Conservation (phyloP, 2,329 filamentous ascomycete species). For the Fusarium coffeatum region DNA sequence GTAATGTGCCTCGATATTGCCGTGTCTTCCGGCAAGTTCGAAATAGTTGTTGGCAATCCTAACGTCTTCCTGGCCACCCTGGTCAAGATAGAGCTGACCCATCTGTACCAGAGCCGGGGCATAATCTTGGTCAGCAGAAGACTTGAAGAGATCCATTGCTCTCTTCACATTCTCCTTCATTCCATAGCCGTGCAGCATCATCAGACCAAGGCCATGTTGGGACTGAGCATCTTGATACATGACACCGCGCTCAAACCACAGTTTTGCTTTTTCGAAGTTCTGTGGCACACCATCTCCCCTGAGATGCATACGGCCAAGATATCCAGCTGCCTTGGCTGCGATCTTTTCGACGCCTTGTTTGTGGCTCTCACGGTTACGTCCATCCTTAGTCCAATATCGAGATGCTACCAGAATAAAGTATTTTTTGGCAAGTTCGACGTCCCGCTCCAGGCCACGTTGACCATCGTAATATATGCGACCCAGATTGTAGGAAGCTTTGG, state of each 20-base stretch:
- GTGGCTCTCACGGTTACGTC: conserved; percentile 76
- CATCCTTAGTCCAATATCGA: conserved; percentile 84
- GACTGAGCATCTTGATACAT: conserved; percentile 82
- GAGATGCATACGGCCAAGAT: conserved; percentile 88
- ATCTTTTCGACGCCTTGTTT: conserved; percentile 79
- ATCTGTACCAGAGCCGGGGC: conserved; percentile 84
- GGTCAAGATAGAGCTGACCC: conserved; percentile 86
- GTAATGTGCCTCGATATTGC: conserved; percentile 89
- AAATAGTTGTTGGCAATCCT: conserved; percentile 85
- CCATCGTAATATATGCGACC: conserved; percentile 92
- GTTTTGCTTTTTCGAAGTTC: conserved; percentile 78
- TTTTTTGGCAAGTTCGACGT: conserved; percentile 78
- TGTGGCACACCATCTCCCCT: conserved; percentile 87
- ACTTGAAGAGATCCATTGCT: conserved; percentile 81
- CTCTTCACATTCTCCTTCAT: conserved; percentile 74
- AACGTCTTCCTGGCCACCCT: conserved; percentile 77
- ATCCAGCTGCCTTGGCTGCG: conserved; percentile 86
- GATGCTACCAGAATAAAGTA: conserved; percentile 85
- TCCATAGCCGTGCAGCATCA: conserved; percentile 84
- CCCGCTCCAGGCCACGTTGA: conserved; percentile 77
- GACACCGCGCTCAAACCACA: conserved; percentile 86
- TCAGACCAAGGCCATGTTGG: conserved; percentile 84
- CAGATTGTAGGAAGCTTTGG: conserved; percentile 86
- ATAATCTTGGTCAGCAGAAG: conserved; percentile 84
- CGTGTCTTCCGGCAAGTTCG: conserved; percentile 83